Base-by-base conservation (phyloP, 805 yeast genomes). In the Yarrowia sp. region DNA sequence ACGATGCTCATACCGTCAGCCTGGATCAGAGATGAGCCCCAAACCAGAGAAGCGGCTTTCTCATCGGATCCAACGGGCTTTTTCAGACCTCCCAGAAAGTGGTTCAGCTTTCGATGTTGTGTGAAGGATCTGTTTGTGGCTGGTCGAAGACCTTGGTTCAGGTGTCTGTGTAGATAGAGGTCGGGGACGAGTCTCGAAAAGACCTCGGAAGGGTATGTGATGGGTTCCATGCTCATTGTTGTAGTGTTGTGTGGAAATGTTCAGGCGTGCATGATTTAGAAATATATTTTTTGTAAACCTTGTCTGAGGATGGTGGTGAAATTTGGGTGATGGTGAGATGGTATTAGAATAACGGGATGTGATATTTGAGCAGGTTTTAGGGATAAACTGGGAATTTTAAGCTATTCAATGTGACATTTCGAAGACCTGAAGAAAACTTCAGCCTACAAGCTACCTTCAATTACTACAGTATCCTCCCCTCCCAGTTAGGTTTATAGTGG, bases 111-210 rank as follows among this genome's bases (percentile, higher is more conserved):
- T 68, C 88, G 84, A 75, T 89, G 89, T 76, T 92, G 97, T 69
- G 83, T 83, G 71, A 86, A 84, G 38, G 81, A 80, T 50, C 97
- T 82, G 58, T 87, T 76, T 8, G 75, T 75, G 53, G 86, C 84
- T 9, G 97, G 97, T 68, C 98, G 85, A 22, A 88, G 72, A 0
- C 95, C 93, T 17, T 85, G 77, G 17, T 87, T 82, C 14, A 92
- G 74, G 74, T 91, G 96, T 71, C 96, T 83, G 72, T 89, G 88
- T 48, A 92, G 79, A 5, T 93, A 88, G 13, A 89, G 73, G 65
- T 90, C 96, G 0, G 98, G 97, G 1, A 96, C 90, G 41, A 92
- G 83, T 62, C 95, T 79, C 0, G 95, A 92, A 47, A 92, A 78
- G 10, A 91, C 90, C 31, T 86, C 88, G 0, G 97, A 93, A 1